Conservation (phyloP, 129 eudicot genomes). For the Cynara cardunculus region DNA sequence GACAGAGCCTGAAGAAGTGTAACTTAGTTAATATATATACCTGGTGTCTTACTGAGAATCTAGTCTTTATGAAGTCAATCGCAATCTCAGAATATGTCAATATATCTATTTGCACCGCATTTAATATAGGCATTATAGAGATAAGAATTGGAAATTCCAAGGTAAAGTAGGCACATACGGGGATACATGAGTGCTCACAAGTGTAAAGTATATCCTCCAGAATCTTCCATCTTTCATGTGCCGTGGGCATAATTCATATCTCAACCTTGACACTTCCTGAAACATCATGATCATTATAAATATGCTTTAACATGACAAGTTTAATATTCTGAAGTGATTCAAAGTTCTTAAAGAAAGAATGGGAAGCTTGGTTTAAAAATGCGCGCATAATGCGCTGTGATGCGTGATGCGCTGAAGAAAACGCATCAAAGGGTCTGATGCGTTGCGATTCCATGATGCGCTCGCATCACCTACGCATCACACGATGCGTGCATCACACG, state of each 20-base stretch:
- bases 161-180: constrained; percentile 42
- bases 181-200: constrained; percentile 64
- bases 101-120: not conserved
- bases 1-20: too few species aligned
- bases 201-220: constrained; percentile 64
- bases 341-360: not conserved
- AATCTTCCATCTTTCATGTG: constrained; percentile 64
- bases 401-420: too few species aligned
- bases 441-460: too few species aligned
- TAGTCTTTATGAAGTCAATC: not conserved
- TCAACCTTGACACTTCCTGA: constrained; percentile 61
- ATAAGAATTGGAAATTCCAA: not conserved
- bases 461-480: too few species aligned
- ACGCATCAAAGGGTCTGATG: too few species aligned
- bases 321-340: not conserved
- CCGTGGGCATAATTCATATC: constrained; percentile 66
- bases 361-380: too few species aligned
- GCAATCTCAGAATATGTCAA: not conserved
- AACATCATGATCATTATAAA: constrained; percentile 18
- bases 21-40: not conserved
- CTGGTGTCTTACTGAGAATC: not conserved
- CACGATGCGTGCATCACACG: too few species aligned
- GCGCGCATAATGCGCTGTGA: too few species aligned
- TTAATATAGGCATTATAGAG: not conserved
- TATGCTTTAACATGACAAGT: constrained; percentile 1